phyloP scores from a whole-genome alignment of 106 monocot species.

The Agapanthus africanus region DNA sequence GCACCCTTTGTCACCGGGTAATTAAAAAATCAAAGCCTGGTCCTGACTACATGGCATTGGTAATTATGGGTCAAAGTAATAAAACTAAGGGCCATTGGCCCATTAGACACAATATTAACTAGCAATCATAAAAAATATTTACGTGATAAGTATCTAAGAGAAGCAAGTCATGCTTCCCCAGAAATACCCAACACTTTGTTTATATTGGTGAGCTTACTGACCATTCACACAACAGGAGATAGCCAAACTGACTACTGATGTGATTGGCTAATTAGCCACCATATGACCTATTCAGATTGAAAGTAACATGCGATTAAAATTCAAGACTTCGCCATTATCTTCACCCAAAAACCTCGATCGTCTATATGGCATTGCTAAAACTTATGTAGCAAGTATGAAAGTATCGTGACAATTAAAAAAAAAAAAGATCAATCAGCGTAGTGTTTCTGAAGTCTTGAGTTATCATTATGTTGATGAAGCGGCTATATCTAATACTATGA shows the following conservation, averaged over 20 bases:
- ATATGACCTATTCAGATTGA: background rate
- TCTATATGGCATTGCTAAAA: background rate
- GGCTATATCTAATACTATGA: background rate
- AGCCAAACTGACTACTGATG: constrained; percentile 2
- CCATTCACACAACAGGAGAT: constrained; percentile 1
- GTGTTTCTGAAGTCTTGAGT: background rate
- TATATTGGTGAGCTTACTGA: constrained; percentile 5
- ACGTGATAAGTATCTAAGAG: background rate
- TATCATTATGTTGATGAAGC: background rate
- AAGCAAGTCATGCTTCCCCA: constrained; percentile 1
- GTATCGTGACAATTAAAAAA: no score
- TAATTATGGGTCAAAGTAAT: background rate
- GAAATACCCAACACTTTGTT: constrained; percentile 1
- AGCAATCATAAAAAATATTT: background rate
- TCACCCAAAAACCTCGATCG: background rate
- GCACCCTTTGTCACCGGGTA: no score
- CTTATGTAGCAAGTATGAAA: no score
- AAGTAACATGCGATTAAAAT: background rate
- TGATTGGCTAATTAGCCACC: no score
- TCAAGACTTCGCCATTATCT: background rate
- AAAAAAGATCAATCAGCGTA: no score
- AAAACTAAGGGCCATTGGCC: background rate
- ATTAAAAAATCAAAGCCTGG: background rate
- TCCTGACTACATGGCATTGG: background rate
- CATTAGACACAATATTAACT: background rate